These are phyloP conservation scores for Hordeum pubiflorum DNA, from an alignment of 202 grass and related monocot genomes.

Conservation along the genomic window DNA sequence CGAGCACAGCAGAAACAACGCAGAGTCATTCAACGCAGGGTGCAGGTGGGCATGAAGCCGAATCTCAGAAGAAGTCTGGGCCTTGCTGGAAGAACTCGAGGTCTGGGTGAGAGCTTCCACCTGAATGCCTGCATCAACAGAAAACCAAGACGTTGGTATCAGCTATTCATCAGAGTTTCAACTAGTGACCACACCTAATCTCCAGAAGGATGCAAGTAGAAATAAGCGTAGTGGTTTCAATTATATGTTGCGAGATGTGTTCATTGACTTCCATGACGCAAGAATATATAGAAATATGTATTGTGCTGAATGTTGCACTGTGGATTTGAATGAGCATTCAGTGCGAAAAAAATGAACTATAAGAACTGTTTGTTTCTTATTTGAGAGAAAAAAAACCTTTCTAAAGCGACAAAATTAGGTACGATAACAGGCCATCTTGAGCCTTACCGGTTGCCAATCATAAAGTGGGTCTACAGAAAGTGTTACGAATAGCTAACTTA, in stretches of 20 bases:
- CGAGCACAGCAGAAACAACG: neutral
- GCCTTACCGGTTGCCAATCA: neutral
- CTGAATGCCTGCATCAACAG: constrained; percentile 29
- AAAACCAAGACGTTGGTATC: neutral
- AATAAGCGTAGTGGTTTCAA: neutral
- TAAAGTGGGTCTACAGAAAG: neutral
- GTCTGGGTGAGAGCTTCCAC: constrained; percentile 54
- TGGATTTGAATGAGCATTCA: neutral
- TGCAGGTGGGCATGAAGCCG: neutral
- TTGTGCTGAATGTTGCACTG: neutral
- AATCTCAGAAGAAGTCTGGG: constrained; percentile 27
- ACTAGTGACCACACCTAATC: neutral
- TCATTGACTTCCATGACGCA: neutral
- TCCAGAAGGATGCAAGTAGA: neutral
- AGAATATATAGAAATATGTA: neutral
- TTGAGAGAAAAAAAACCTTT: neutral
- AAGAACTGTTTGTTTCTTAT: neutral
- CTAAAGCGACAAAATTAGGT: neutral
- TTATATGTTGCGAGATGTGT: neutral
- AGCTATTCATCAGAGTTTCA: neutral
- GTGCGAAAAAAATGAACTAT: neutral
- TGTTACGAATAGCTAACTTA: constrained; percentile 28
- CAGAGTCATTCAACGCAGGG: neutral
- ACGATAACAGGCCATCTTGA: neutral
- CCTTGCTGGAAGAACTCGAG: constrained; percentile 67